Base-by-base conservation (phyloP, 2,329 filamentous ascomycete species). In the Orbilia javanica region DNA sequence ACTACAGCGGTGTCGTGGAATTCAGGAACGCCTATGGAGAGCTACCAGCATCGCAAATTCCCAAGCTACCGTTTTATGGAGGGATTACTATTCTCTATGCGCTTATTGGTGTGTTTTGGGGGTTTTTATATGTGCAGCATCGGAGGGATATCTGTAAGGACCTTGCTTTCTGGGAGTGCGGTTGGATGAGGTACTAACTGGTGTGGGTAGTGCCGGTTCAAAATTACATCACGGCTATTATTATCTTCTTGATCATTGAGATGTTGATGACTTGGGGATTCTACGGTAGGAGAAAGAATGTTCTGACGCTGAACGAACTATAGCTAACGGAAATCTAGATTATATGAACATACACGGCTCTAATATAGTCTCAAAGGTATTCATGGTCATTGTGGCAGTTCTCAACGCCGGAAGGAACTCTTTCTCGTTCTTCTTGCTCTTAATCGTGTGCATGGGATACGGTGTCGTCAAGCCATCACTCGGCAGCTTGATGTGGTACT, bases 401-500 rank as follows among this genome's bases (percentile, higher is more conserved):
- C 88, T 99, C 52, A 98, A 97, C 83, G 96, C 96, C 4, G 94
- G 91, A 70, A 89, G 96, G 80, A 99, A 98, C 85, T 97, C 95
- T 0, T 98, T 99, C 84, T 97, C 95, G 0, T 99, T 99, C 87
- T 99, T 99, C 87, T 87, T 99, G 62, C 88, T 99, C 7, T 90
- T 99, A 66, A 98, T 99, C 81, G 96, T 99, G 34, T 99, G 96
- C 84, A 99, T 99, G 96, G 96, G 96, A 34, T 99, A 99, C 82
- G 96, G 96, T 81, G 96, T 99, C 25, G 96, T 99, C 80, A 98
- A 98, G 85, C 81, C 80, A 52, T 80, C 79, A 92, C 91, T 99
- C 3, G 96, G 96, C 73, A 92, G 91, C 82, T 94, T 94, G 11
- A 99, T 99, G 96, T 90, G 95, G 80, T 95, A 93, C 82, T 94